Evolutionary conservation across 805 yeast species (phyloP), one percentile per base, ranked within the genome.

Genomic region (Ogataea neopini): DNA sequence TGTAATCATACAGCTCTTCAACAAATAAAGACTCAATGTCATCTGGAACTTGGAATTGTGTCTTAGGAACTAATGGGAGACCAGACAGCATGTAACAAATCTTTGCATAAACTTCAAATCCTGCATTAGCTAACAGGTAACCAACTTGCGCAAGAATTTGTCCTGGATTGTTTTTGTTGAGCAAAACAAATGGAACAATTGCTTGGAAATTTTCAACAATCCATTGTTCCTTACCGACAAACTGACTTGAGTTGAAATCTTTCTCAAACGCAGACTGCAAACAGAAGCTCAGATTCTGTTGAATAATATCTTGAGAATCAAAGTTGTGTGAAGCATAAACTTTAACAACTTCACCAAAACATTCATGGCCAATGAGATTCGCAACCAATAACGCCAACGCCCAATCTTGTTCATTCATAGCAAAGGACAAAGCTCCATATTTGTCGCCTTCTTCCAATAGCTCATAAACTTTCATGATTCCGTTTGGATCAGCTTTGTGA

Each of bases 381-480:
- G 95, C 83, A 42, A 91, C 70, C 25, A 89, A 62, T 45, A 92
- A 66, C 0, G 96, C 86, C 64, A 90, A 72, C 0, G 92, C 82
- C 85, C 88, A 91, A 54, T 88, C 87, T 8, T 80, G 77, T 44
- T 79, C 77, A 1, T 76, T 71, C 15, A 90, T 62, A 1, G 94
- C 83, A 45, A 73, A 69, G 19, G 75, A 71, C 40, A 90, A 66
- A 0, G 96, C 97, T 4, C 73, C 76, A 11, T 77, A 80, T 19
- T 82, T 77, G 47, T 83, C 74, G 1, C 97, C 97, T 4, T 69
- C 65, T 53, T 81, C 83, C 33, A 82, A 68, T 36, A 72, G 62
- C 53, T 64, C 52, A 57, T 66, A 57, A 50, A 72, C 50, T 35
- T 61, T 56, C 44, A 59, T 32, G 47, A 76, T 43, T 1, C 57